Percentiles rank a stretch among this genome's conserved stretches.
Conservation (phyloP, 371 early-diverging fungal genomes). For the Actinomortierella ambigua region DNA sequence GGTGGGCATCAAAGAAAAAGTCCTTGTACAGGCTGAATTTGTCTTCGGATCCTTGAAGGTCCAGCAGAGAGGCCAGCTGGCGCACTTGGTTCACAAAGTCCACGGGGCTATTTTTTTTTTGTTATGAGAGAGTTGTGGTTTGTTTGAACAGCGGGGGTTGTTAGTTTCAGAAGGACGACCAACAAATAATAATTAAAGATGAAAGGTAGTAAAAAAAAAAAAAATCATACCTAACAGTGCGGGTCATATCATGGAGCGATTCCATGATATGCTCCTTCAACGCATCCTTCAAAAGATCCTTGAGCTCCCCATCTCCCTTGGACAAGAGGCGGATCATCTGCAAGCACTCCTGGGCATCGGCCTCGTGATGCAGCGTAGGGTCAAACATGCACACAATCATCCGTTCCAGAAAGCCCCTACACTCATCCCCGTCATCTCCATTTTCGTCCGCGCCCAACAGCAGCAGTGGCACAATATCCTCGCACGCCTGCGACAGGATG, state of each 20-base stretch:
- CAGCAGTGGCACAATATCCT: slow-evolving; percentile 14
- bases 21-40: slow-evolving; percentile 22
- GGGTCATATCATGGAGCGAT: slow-evolving; percentile 52
- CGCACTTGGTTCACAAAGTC: slow-evolving; percentile 40
- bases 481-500: slow-evolving; percentile 13
- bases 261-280: slow-evolving; percentile 48
- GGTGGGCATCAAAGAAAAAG: slow-evolving; percentile 41
- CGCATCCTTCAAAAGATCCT: slow-evolving; percentile 21
- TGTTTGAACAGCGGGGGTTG: too few relatives aligned
- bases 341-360: slow-evolving; percentile 16
- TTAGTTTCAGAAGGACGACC: neutral
- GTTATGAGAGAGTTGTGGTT: neutral
- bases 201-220: too few relatives aligned
- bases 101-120: slow-evolving; percentile 32
- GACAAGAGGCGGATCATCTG: slow-evolving; percentile 27
- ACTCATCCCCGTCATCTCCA: slow-evolving; percentile 1
- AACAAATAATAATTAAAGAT: slow-evolving; percentile 1
- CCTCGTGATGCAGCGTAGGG: slow-evolving; percentile 27
- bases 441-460: too few relatives aligned
- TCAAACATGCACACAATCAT: slow-evolving; percentile 26
- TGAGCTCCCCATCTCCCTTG: slow-evolving; percentile 17
- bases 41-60: slow-evolving; percentile 24
- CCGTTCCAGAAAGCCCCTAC: slow-evolving; percentile 10
- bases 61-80: slow-evolving; percentile 28
- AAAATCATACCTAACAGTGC: slow-evolving; percentile 56